Conservation (phyloP, 139 green algal species). For the Chlorella sp. region DNA sequence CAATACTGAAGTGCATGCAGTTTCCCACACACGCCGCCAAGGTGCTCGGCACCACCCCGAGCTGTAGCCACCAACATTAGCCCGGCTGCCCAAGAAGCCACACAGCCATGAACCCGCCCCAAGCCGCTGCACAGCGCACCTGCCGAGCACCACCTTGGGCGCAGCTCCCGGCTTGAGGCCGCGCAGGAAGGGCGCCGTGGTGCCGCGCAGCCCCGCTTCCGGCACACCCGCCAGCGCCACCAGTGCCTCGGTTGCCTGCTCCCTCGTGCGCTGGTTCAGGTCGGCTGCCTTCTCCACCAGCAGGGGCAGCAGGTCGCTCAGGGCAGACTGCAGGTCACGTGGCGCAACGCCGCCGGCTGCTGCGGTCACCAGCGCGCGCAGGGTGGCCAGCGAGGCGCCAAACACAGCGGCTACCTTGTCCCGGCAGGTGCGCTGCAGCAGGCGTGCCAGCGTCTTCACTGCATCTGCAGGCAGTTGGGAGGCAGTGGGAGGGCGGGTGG, state of each 20-base stretch:
- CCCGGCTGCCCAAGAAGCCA: too few relatives aligned
- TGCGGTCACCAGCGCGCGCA: conserved; percentile 50
- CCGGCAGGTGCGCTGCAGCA: conserved; percentile 17
- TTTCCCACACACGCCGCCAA: too few relatives aligned
- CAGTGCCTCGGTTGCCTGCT: conserved; percentile 53
- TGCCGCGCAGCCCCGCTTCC: conserved; percentile 43
- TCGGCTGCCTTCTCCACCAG: conserved; percentile 84
- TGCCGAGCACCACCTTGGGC: conserved; percentile 73
- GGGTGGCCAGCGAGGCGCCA: conserved; percentile 40
- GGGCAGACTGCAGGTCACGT: conserved; percentile 39
- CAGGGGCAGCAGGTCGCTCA: conserved; percentile 63
- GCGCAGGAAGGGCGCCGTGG: conserved; percentile 55
- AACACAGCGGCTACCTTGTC: conserved; percentile 76
- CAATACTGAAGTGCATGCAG: background rate
- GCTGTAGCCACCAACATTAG: background rate
- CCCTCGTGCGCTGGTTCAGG: conserved; percentile 62
- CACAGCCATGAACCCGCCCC: background rate
- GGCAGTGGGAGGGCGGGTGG: background rate
- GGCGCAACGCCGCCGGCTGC: conserved; percentile 27
- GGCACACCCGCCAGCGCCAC: conserved; percentile 55
- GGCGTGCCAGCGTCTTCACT: conserved; percentile 31
- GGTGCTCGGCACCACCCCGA: background rate
- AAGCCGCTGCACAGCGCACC: conserved; percentile 10
- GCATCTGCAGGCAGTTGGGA: conserved; percentile 9
- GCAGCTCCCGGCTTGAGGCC: conserved; percentile 75